Conservation (phyloP, 2,329 filamentous ascomycete genomes). For the Colletotrichum chlorophyti region DNA sequence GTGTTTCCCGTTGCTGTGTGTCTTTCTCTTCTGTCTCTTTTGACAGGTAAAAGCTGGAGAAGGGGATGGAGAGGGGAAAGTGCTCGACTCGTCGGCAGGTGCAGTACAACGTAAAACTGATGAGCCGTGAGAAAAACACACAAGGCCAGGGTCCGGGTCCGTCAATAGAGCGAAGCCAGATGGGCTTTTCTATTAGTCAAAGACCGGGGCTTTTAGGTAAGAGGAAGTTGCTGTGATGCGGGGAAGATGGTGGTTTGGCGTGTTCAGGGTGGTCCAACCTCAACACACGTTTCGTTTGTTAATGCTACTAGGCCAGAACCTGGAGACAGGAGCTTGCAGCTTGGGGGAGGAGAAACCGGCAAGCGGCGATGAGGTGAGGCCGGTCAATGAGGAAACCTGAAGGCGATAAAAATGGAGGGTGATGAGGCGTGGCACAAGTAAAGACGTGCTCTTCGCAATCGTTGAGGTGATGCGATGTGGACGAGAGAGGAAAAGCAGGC, state of each 20-base stretch:
- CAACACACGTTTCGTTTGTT: slow-evolving; percentile 30
- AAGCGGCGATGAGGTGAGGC: too few relatives aligned
- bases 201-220: slow-evolving; percentile 52
- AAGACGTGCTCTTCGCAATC: slow-evolving; percentile 30
- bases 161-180: slow-evolving; percentile 23
- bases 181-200: slow-evolving; percentile 55
- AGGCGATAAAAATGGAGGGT: slow-evolving; percentile 13
- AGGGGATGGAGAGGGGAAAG: not conserved
- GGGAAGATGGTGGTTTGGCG: slow-evolving; percentile 42
- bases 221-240: slow-evolving; percentile 47
- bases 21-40: not conserved
- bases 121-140: slow-evolving; percentile 29
- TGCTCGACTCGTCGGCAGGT: too few relatives aligned
- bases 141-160: slow-evolving; percentile 18
- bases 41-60: not conserved
- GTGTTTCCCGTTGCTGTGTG: too few relatives aligned
- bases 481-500: not conserved
- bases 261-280: slow-evolving; percentile 28
- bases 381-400: too few relatives aligned
- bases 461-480: slow-evolving; percentile 25
- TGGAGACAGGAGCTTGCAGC: slow-evolving; percentile 1
- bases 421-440: slow-evolving; percentile 33
- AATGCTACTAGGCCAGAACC: slow-evolving; percentile 32
- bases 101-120: slow-evolving; percentile 5
- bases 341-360: slow-evolving; percentile 5